phyloP scores from a whole-genome alignment of 805 yeast species.

The Scheffersomyces ergatensis region DNA sequence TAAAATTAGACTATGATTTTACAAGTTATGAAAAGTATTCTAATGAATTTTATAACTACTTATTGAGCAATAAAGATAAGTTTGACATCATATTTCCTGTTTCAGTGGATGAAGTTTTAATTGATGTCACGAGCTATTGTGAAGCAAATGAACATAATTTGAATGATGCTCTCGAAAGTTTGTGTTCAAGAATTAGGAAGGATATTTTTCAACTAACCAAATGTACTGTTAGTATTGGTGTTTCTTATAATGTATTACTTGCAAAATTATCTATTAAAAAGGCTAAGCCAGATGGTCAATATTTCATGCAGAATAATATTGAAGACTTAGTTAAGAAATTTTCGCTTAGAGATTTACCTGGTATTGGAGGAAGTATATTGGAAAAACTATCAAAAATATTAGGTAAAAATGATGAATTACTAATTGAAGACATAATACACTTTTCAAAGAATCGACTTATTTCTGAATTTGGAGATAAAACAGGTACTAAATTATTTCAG shows the following conservation, averaged over 20 bases:
- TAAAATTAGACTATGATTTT: conserved; percentile 70
- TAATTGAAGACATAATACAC: conserved; percentile 36
- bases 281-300: conserved; percentile 80
- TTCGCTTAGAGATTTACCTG: conserved; percentile 49
- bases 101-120: conserved; percentile 88
- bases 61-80: conserved; percentile 43
- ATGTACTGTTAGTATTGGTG: conserved; percentile 79
- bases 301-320: conserved; percentile 29
- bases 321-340: conserved; percentile 34
- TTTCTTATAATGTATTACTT: conserved; percentile 66
- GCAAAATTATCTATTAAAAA: conserved; percentile 71
- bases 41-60: conserved; percentile 56
- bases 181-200: conserved; percentile 35
- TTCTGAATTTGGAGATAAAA: conserved; percentile 61
- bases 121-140: conserved; percentile 51
- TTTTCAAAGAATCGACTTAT: conserved; percentile 36
- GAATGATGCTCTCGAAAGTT: conserved; percentile 7
- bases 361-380: conserved; percentile 55
- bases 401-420: conserved; percentile 1
- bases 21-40: conserved; percentile 68
- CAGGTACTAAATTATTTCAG: conserved; percentile 61
- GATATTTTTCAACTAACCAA: conserved; percentile 43
- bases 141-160: conserved; percentile 10
- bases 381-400: conserved; percentile 42
- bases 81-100: conserved; percentile 68